Base-by-base conservation (phyloP, 306 rosid species). In the Quercus suber region DNA sequence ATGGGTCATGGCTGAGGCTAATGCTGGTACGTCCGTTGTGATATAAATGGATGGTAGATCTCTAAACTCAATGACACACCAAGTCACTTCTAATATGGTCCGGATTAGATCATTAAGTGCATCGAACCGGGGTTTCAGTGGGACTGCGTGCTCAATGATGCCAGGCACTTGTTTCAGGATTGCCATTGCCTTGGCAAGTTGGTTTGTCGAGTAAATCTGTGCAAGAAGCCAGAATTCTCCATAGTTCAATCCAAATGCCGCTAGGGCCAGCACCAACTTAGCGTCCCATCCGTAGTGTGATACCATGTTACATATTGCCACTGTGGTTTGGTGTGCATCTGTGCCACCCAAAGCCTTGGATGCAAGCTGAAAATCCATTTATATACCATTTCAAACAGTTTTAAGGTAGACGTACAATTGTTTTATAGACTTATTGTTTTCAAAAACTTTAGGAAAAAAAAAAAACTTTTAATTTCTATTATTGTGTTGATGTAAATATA, bases 191-290 rank as follows among this genome's bases (percentile, higher is more conserved):
- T 83, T 85, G 45, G 87, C 89, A 33, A 85, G 89, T 30, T 74
- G 80, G 74, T 88, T 81, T 41, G 86, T 71, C 1, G 82, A 64
- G 60, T 88, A 80, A 73, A 83, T 81, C 63, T 88, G 78, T 3
- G 89, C 87, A 17, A 88, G 91, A 20, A 85, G 84, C 87, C 86
- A 85, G 73, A 85, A 88, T 70, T 85, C 87, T 14, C 89, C 91
- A 3, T 81, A 88, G 49, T 45, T 69, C 12, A 83, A 53, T 55
- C 89, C 83, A 76, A 85, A 85, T 61, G 87, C 86, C 3, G 89
- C 89, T 33, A 88, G 41, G 72, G 87, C n/a, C 41, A 88, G 25
- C 74, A 88, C 89, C 75, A 88, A 65, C 81, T 88, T 88, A 65
- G 84, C 84, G 76, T 88, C 86, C 91, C 91, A 88, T 69, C 79